These are phyloP conservation scores for Fusarium albidum DNA, from an alignment of 2,329 filamentous ascomycete genomes.

Conservation along the genomic window DNA sequence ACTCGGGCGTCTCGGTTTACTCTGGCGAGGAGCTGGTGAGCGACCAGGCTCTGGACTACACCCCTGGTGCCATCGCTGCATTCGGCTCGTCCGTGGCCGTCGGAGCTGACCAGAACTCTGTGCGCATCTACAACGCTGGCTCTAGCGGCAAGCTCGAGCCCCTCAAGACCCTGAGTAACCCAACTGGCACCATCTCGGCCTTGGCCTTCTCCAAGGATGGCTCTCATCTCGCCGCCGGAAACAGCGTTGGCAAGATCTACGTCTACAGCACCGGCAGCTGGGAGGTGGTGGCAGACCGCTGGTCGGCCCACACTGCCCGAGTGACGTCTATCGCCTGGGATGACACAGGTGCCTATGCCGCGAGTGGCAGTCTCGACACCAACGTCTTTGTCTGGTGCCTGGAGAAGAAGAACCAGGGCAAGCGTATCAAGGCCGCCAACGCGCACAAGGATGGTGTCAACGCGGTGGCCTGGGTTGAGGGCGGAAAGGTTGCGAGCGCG, in stretches of 20 bases:
- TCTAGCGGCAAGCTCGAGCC: conserved; percentile 64
- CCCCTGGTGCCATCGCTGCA: conserved; percentile 77
- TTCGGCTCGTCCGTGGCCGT: conserved; percentile 74
- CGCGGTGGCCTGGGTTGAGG: conserved; percentile 81
- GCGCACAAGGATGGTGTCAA: conserved; percentile 97
- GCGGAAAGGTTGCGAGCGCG: conserved; percentile 75
- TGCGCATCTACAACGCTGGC: conserved; percentile 74
- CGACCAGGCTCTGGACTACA: conserved; percentile 66
- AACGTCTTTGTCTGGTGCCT: conserved; percentile 94
- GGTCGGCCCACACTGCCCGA: conserved; percentile 68
- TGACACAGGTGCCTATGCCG: conserved; percentile 76
- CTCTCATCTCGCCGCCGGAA: conserved; percentile 82
- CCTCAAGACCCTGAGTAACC: conserved; percentile 68
- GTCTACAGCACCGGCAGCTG: conserved; percentile 73
- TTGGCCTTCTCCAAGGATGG: conserved; percentile 85
- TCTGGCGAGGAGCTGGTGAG: conserved; percentile 68
- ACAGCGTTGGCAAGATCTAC: conserved; percentile 85
- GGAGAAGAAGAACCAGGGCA: conserved; percentile 77
- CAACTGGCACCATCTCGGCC: conserved; percentile 76
- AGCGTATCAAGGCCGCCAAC: conserved; percentile 83
- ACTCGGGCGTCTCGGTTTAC: conserved; percentile 61
- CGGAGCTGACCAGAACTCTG: conserved; percentile 75
- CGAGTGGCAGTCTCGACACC: conserved; percentile 87
- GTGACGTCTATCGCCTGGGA: conserved; percentile 78
- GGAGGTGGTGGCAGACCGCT: conserved; percentile 79